Percentiles rank a stretch among this genome's conserved stretches.
Evolutionary conservation across 225 moss, liverwort and hornwort species (phyloP).

Genomic region (Marchantia paleacea): DNA sequence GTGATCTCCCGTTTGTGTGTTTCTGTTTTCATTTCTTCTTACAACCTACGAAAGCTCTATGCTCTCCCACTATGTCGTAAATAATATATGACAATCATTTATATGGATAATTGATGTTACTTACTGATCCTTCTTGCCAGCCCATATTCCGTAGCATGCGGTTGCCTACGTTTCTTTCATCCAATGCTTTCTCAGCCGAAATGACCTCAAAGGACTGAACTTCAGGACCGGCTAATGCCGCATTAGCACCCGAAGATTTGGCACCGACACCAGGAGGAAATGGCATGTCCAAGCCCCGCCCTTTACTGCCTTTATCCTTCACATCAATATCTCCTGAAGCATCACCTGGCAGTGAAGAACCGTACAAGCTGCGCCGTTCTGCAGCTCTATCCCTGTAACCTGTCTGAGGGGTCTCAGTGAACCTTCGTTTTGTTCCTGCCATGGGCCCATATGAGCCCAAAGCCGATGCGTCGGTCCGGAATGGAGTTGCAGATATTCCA

Average conservation of each 20-base stretch:
- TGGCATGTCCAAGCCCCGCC: conserved; percentile 94
- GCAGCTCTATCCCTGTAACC: conserved; percentile 99
- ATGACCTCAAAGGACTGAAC: conserved; percentile 82
- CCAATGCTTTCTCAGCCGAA: conserved; percentile 85
- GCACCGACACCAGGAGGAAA: conserved; percentile 98
- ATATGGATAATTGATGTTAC: background rate
- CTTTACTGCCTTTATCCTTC: conserved; percentile 74
- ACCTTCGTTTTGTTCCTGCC: conserved; percentile 71
- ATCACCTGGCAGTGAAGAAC: conserved; percentile 76
- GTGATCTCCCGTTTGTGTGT: too few species aligned
- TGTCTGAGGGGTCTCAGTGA: conserved; percentile 85
- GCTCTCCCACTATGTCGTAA: too few species aligned
- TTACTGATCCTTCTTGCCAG: conserved; percentile 99
- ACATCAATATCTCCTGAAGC: conserved; percentile 57
- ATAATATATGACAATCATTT: too few species aligned
- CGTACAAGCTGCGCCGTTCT: conserved; percentile 89
- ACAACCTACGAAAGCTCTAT: too few species aligned
- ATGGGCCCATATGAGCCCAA: conserved; percentile 80
- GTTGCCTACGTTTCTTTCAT: conserved; percentile 89
- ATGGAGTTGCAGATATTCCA: conserved; percentile 56
- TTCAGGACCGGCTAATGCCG: conserved; percentile 75
- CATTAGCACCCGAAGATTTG: conserved; percentile 53
- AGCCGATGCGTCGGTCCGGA: conserved; percentile 92
- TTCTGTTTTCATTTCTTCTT: too few species aligned
- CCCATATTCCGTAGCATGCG: conserved; percentile 99